These are phyloP conservation scores for Arthrinium puccinioides DNA, from an alignment of 2,329 filamentous ascomycete species.

Conservation along the genomic window DNA sequence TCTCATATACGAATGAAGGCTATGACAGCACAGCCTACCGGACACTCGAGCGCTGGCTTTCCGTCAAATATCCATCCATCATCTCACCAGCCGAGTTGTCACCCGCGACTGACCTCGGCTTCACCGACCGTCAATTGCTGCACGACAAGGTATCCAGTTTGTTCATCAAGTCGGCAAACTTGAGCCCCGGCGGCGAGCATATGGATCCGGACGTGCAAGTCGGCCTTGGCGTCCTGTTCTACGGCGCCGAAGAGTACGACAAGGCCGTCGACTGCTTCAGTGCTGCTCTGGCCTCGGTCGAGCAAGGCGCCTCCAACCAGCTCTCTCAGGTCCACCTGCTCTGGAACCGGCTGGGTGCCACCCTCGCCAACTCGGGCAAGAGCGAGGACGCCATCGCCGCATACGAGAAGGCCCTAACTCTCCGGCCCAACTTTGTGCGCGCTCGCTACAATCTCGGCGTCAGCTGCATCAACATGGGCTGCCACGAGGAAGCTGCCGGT, in stretches of 20 bases:
- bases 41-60: constrained; percentile 92
- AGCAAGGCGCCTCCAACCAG: constrained; percentile 77
- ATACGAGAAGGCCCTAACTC: constrained; percentile 83
- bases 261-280: constrained; percentile 99
- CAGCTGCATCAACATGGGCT: constrained; percentile 94
- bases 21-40: constrained; percentile 97
- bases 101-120: constrained; percentile 75
- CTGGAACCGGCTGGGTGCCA: constrained; percentile 95
- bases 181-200: constrained; percentile 84
- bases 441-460: constrained; percentile 96
- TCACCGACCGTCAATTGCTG: constrained; percentile 84
- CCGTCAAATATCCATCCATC: constrained; percentile 86
- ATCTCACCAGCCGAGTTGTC: constrained; percentile 66
- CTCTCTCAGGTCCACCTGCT: constrained; percentile 84
- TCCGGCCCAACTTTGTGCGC: constrained; percentile 93
- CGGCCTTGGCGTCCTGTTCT: constrained; percentile 92
- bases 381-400: constrained; percentile 95
- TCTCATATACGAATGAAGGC: constrained; percentile 97
- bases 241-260: constrained; percentile 94
- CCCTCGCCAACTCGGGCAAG: constrained; percentile 87
- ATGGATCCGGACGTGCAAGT: constrained; percentile 99
- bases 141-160: constrained; percentile 86
- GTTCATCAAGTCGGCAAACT: constrained; percentile 87
- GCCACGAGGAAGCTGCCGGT: constrained; percentile 84
- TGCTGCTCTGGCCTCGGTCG: constrained; percentile 77